Base-by-base conservation (phyloP, 768 basidiomycete genomes). In the Tephrocybe sp. region DNA sequence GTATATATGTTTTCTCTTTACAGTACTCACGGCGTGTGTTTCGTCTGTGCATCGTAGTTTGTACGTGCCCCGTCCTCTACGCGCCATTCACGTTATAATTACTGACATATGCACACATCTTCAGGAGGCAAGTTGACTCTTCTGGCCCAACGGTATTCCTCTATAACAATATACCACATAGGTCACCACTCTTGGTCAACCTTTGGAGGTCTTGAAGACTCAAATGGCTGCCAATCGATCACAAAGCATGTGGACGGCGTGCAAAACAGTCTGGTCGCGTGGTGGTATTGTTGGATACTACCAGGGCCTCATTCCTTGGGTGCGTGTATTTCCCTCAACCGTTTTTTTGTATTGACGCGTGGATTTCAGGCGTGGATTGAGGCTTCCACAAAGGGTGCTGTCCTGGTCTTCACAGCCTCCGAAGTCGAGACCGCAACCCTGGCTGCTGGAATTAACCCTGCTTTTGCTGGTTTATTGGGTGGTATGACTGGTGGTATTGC, bases 291-390 rank as follows among this genome's bases (percentile, higher is more conserved):
- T 73, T 40, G 97, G 97, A 21, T 93, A 96, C 76, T 99, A 91
- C 74, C 97, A 99, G 71, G 97, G 97, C 58, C 83, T 99, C 54
- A 98, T 98, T 65, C 97, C 97, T 64, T 99, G 97, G 96, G 94
- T 93, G 62, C 54, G 85, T 51, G 39, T 32, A 24, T 18, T 49
- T 25, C 23, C 45, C 48, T 45, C 34, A 28, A 18, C 30, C 20
- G 53, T 34, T 39, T 43, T 51, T 41, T 45, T 41, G 17, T 12
- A 48, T 34, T 54, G 45, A 48, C 39, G 15, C 40, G 46, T 28
- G 34, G 42, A 43, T 39, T 14, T 12, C 56, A 97, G 94, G 97
- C 97, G 32, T 98, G 97, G 97, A 96, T 99, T 62, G 97, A 99
- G 69, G 97, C 97, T 9, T 97, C 95, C 4, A 98, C 97, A 0